These are phyloP conservation scores for Byssothecium circinans DNA, from an alignment of 2,329 filamentous ascomycete genomes.

Conservation along the genomic window DNA sequence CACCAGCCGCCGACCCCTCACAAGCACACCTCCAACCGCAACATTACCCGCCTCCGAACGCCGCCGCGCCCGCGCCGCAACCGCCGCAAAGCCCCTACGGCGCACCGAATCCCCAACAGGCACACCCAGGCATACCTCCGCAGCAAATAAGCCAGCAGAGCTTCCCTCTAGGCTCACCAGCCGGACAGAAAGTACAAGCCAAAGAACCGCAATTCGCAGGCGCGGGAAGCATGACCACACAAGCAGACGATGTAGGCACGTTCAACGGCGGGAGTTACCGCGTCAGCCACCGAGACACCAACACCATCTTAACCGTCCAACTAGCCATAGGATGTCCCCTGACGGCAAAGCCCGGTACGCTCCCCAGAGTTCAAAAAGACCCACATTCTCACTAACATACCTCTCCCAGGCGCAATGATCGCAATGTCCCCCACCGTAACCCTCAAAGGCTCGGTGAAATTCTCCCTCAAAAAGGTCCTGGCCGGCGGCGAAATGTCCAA, in stretches of 20 bases:
- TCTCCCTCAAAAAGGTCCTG: constrained; percentile 89
- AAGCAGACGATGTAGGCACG: constrained; percentile 84
- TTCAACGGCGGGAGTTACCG: constrained; percentile 96
- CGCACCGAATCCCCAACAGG: constrained; percentile 34
- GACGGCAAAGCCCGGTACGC: constrained; percentile 68
- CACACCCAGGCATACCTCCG: constrained; percentile 38
- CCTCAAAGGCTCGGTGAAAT: constrained; percentile 79
- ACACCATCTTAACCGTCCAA: constrained; percentile 86
- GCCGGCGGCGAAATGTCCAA: constrained; percentile 76
- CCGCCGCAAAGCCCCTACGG: constrained; percentile 28
- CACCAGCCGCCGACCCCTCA: constrained; percentile 25
- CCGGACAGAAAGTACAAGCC: constrained; percentile 34
- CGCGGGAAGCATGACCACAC: constrained; percentile 58
- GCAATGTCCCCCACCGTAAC: constrained; percentile 90
- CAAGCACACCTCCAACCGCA: constrained; percentile 27
- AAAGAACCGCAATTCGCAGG: constrained; percentile 63
- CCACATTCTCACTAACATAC: too few species aligned
- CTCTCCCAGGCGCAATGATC: constrained; percentile 74
- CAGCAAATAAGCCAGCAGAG: constrained; percentile 29
- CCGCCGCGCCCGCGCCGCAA: constrained; percentile 1
- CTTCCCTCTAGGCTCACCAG: constrained; percentile 16
- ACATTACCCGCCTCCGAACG: constrained; percentile 9
- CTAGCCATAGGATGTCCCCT: constrained; percentile 87
- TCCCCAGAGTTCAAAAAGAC: too few species aligned
- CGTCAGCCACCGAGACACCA: constrained; percentile 88